Percentiles rank a stretch among this genome's conserved stretches.
phyloP scores from a whole-genome alignment of 2,329 filamentous ascomycete species.

The Thermomyces lanuginosus region DNA sequence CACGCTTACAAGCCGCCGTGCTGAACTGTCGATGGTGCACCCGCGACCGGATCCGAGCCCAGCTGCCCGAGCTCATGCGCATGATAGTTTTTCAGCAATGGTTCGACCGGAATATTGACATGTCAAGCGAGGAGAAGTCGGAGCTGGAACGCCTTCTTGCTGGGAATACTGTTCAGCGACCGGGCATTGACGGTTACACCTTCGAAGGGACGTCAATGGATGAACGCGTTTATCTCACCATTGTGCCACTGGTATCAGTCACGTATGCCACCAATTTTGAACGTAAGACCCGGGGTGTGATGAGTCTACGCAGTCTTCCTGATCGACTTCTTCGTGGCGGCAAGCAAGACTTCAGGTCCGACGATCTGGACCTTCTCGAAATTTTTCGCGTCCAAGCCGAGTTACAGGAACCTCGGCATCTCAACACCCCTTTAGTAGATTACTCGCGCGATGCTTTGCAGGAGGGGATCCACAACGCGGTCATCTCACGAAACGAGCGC shows the following conservation, averaged over 20 bases:
- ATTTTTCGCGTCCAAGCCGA: constrained; percentile 19
- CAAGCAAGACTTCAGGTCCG: constrained; percentile 13
- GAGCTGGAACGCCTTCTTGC: too few species aligned
- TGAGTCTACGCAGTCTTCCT: constrained; percentile 14
- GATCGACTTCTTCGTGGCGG: constrained; percentile 15
- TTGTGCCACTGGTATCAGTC: constrained; percentile 10
- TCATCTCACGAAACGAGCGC: constrained; percentile 16
- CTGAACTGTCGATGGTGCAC: constrained; percentile 27
- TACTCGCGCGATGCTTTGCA: constrained; percentile 20
- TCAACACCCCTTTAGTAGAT: too few species aligned
- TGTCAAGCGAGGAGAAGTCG: constrained; percentile 9
- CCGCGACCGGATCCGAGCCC: constrained; percentile 15
- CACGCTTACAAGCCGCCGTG: constrained; percentile 19
- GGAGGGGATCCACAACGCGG: constrained; percentile 25
- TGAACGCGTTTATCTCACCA: constrained; percentile 10
- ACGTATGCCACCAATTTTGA: constrained; percentile 6
- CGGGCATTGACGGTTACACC: too few species aligned
- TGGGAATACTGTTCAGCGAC: too few species aligned
- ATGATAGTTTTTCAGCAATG: constrained; percentile 20
- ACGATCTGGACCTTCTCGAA: constrained; percentile 19
- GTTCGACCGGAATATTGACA: constrained; percentile 13
- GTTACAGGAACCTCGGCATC: constrained; percentile 7
- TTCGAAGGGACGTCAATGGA: too few species aligned
- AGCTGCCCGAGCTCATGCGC: constrained; percentile 19
- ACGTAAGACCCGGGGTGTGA: constrained; percentile 6